Evolutionary conservation across 352 stramenopile genomes (phyloP).

Genomic region (Globisporangium radiosum): DNA sequence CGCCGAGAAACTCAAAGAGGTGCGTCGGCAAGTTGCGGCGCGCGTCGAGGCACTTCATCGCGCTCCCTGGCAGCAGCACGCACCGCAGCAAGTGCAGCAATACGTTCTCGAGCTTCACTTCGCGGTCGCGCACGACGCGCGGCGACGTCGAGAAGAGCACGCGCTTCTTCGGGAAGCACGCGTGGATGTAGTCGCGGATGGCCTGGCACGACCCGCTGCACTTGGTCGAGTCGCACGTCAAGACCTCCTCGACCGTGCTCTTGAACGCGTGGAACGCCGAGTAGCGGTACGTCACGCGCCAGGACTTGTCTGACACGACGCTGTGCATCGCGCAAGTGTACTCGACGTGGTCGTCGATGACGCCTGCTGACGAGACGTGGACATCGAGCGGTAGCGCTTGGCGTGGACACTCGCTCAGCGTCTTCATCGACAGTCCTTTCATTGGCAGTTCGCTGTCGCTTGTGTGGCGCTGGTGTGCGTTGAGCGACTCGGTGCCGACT

Average conservation of each 20-base stretch:
- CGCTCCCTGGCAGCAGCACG: slow-evolving; percentile 27
- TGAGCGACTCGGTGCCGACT: no score
- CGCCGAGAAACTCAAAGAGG: slow-evolving; percentile 55
- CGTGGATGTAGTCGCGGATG: slow-evolving; percentile 50
- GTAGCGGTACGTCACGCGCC: slow-evolving; percentile 53
- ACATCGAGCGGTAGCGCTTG: no score
- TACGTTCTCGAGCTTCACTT: no score
- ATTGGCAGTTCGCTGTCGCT: no score
- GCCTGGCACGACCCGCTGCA: slow-evolving; percentile 62
- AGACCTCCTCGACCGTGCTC: slow-evolving; percentile 33
- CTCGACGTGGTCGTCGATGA: slow-evolving; percentile 36
- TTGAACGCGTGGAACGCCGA: slow-evolving; percentile 59
- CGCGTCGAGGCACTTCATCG: slow-evolving; percentile 59
- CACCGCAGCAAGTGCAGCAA: no score
- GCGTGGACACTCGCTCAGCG: no score
- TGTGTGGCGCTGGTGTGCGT: no score
- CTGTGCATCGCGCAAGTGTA: slow-evolving; percentile 18
- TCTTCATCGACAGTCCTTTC: no score
- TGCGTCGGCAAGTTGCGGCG: slow-evolving; percentile 39
- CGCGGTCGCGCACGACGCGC: no score
- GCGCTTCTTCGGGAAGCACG: slow-evolving; percentile 40
- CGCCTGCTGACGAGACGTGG: no score
- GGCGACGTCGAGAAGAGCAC: no score
- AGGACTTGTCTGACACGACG: slow-evolving; percentile 35
- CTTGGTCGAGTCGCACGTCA: slow-evolving; percentile 48